phyloP scores from a whole-genome alignment of 2,329 filamentous ascomycete genomes.

The Podosphaera xanthii region DNA sequence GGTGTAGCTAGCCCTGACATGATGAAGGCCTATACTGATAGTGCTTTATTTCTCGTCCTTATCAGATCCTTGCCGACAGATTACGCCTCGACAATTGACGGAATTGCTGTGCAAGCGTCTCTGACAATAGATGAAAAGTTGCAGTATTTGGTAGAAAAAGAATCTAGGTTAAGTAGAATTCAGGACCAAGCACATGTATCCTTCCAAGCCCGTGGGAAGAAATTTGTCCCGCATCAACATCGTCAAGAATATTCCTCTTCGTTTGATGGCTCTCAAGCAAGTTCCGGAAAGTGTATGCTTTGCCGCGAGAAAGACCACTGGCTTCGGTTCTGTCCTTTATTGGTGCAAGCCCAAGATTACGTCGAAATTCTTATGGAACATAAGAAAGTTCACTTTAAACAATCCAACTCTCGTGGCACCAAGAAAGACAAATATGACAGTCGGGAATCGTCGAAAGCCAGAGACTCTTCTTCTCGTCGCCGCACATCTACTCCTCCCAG shows the following conservation, averaged over 20 bases:
- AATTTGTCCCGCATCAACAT: background rate
- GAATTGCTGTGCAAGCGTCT: background rate
- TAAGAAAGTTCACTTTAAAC: background rate
- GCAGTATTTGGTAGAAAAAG: background rate
- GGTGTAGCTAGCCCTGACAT: background rate
- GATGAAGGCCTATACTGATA: background rate
- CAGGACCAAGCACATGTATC: background rate
- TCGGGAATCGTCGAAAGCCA: background rate
- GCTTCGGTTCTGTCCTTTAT: background rate
- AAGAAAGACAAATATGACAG: background rate
- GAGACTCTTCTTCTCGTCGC: background rate
- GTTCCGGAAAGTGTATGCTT: background rate
- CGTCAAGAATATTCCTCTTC: background rate
- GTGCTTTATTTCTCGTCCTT: background rate
- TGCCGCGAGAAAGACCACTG: background rate
- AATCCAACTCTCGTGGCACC: background rate
- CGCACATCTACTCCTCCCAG: background rate
- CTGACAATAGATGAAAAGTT: background rate
- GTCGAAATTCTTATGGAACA: background rate
- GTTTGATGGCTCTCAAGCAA: background rate
- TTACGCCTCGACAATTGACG: background rate
- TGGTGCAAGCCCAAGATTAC: background rate
- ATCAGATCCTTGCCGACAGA: background rate
- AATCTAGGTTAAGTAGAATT: background rate
- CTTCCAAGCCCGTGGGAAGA: background rate